Percentiles rank a stretch among this genome's conserved stretches.
These are phyloP conservation scores for Endoconidiophora laricicola DNA, from an alignment of 2,329 filamentous ascomycete genomes.

Conservation along the genomic window DNA sequence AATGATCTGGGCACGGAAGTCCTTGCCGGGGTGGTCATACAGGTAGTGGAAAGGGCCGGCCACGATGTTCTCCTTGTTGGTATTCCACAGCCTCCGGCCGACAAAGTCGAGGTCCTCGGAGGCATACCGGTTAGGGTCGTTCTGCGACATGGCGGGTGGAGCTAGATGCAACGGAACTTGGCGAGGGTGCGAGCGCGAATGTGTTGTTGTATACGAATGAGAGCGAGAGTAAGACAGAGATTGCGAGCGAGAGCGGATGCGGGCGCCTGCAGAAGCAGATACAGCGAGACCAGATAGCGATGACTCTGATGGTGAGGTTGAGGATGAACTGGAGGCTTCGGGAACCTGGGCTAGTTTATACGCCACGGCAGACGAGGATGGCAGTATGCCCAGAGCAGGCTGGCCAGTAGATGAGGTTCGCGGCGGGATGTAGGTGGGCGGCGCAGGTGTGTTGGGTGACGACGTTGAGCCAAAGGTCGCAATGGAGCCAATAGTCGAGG, in stretches of 20 bases:
- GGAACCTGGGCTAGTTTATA: constrained; percentile 11
- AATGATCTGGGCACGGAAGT: constrained; percentile 67
- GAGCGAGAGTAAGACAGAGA: constrained; percentile 10
- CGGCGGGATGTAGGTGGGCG: constrained; percentile 6
- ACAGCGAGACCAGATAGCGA: constrained; percentile 4
- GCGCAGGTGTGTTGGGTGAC: constrained; percentile 2
- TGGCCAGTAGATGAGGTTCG: constrained; percentile 9
- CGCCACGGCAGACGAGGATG: background rate
- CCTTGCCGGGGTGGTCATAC: constrained; percentile 63
- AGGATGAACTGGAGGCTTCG: constrained; percentile 5
- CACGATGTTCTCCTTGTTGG: constrained; percentile 61
- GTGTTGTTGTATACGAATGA: constrained; percentile 8
- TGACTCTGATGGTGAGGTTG: constrained; percentile 6
- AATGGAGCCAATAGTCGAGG: constrained; percentile 8
- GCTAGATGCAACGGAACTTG: constrained; percentile 5
- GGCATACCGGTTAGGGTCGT: constrained; percentile 35
- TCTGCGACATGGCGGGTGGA: constrained; percentile 9
- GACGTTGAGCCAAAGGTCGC: constrained; percentile 11
- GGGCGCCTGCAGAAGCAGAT: background rate
- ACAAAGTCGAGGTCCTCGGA: constrained; percentile 38
- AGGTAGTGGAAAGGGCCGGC: constrained; percentile 70
- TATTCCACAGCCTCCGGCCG: constrained; percentile 42
- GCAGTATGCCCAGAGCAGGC: background rate
- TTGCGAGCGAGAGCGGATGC: constrained; percentile 9
- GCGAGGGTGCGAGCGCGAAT: constrained; percentile 9